Conservation (phyloP, 2,329 filamentous ascomycete genomes). For the Stagonosporopsis cucurbitacearum region DNA sequence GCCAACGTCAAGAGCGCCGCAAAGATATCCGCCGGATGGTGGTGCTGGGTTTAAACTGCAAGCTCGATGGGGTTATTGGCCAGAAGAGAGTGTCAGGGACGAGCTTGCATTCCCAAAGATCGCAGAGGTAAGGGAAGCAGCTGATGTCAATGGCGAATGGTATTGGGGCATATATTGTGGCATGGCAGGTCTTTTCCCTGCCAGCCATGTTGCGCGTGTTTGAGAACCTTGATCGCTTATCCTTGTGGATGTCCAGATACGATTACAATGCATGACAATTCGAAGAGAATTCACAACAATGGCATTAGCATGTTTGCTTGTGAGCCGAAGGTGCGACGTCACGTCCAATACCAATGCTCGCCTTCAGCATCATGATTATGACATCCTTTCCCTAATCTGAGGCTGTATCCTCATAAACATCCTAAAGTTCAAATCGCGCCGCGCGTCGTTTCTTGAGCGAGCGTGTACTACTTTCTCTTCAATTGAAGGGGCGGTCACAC, state of each 20-base stretch:
- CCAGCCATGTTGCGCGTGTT: slow-evolving; percentile 64
- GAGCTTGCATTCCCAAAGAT: slow-evolving; percentile 85
- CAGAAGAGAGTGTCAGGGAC: slow-evolving; percentile 67
- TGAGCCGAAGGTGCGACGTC: neutral
- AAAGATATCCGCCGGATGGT: slow-evolving; percentile 74
- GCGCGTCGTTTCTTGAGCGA: no score
- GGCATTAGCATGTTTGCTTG: no score
- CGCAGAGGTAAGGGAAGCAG: slow-evolving; percentile 81
- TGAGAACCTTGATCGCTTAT: neutral
- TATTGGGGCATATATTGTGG: slow-evolving; percentile 87
- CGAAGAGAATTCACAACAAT: neutral
- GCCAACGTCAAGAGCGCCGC: slow-evolving; percentile 11
- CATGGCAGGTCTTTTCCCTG: slow-evolving; percentile 78
- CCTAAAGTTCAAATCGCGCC: no score
- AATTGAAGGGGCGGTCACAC: no score
- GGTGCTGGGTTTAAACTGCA: slow-evolving; percentile 69
- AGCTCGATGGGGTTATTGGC: slow-evolving; percentile 81
- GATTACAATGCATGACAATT: neutral
- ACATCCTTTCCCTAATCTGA: no score
- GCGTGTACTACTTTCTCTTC: no score
- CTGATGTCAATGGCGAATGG: slow-evolving; percentile 92
- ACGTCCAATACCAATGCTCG: no score
- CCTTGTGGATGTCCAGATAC: neutral
- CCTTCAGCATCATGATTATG: no score
- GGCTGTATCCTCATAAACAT: no score